Percentiles rank a stretch among this genome's conserved stretches.
Conservation (phyloP, 495 filamentous ascomycete species). For the Cryomyces antarcticus region DNA sequence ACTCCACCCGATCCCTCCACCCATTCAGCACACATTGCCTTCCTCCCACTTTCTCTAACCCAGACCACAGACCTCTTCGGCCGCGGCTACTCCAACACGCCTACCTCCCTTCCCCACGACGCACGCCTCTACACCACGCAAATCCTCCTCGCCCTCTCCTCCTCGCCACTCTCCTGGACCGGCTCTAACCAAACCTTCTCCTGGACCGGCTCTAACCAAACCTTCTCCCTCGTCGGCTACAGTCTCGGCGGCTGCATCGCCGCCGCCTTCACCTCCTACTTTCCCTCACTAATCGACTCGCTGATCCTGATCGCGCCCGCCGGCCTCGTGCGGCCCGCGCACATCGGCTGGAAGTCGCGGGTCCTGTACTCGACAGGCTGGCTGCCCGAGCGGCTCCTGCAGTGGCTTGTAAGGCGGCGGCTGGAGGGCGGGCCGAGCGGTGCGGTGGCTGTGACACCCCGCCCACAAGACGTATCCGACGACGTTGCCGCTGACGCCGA, state of each 20-base stretch:
- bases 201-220: constrained; percentile 32
- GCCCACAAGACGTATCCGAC: constrained; percentile 8
- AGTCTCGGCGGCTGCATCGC: constrained; percentile 67
- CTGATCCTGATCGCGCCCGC: constrained; percentile 57
- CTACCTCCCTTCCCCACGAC: constrained; percentile 48
- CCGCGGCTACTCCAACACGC: constrained; percentile 56
- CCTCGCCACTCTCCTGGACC: constrained; percentile 49
- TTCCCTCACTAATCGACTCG: constrained; percentile 42
- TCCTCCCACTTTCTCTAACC: constrained; percentile 1
- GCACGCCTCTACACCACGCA: constrained; percentile 52
- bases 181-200: no score
- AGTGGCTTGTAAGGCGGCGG: constrained; percentile 31
- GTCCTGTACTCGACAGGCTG: constrained; percentile 38
- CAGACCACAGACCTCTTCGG: constrained; percentile 40
- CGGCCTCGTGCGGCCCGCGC: constrained; percentile 47
- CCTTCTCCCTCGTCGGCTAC: constrained; percentile 62
- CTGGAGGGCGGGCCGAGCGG: constrained; percentile 15
- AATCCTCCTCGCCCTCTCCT: constrained; percentile 49
- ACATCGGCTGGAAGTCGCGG: constrained; percentile 35
- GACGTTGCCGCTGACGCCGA: background rate
- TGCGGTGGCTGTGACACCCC: background rate
- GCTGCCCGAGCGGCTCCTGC: constrained; percentile 35
- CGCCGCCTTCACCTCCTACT: constrained; percentile 49
- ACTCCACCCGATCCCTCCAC: no score
- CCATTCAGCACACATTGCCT: no score